These are phyloP conservation scores for Arthrinium phaeospermum DNA, from an alignment of 2,329 filamentous ascomycete species.

Conservation along the genomic window DNA sequence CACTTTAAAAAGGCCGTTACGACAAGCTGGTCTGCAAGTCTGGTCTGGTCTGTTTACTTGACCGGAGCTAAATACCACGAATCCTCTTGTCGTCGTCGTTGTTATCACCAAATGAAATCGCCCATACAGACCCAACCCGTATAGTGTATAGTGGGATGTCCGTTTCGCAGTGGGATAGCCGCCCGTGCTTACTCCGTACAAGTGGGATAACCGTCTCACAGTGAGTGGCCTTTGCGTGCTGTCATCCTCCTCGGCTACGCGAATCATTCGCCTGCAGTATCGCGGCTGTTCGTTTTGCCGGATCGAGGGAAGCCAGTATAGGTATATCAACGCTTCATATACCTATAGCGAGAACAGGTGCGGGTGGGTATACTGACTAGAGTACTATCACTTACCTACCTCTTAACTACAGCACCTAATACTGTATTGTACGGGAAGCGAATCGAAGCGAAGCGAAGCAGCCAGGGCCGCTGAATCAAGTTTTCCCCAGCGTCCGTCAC, in stretches of 20 bases:
- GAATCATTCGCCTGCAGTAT: conserved; percentile 7
- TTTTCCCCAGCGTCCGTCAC: background rate
- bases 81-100: background rate
- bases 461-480: background rate
- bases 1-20: conserved; percentile 13
- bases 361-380: conserved; percentile 11
- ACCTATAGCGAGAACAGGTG: background rate
- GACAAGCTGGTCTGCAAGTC: background rate
- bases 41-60: background rate
- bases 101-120: too few species aligned
- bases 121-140: too few species aligned
- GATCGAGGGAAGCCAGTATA: background rate
- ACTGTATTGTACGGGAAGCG: background rate
- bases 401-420: too few species aligned
- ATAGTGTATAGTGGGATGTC: too few species aligned
- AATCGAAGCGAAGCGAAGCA: background rate
- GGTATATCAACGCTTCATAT: background rate
- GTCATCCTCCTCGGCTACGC: background rate
- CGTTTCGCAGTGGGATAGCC: too few species aligned
- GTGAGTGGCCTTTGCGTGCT: background rate
- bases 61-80: background rate
- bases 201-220: too few species aligned
- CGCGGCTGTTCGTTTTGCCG: background rate
- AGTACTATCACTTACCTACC: background rate
- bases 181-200: too few species aligned